phyloP scores from a whole-genome alignment of 2,329 filamentous ascomycete genomes.

The Raffaelea ambrosiae region DNA sequence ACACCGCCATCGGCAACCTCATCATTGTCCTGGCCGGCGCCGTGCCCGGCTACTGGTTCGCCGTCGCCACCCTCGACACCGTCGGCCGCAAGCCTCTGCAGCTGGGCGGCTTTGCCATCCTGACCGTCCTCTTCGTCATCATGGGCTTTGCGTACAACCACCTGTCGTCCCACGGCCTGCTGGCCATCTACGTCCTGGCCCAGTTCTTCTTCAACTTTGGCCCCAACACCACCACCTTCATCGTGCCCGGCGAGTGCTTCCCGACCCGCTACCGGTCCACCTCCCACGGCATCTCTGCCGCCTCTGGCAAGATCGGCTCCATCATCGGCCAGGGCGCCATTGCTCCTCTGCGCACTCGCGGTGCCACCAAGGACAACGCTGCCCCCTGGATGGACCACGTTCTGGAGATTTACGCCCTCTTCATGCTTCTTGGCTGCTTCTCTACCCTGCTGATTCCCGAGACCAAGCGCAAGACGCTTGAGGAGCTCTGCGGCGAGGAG shows the following conservation, averaged over 20 bases:
- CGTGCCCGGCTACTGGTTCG: constrained; percentile 78
- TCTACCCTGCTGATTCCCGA: constrained; percentile 65
- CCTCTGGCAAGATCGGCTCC: constrained; percentile 45
- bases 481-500: constrained; percentile 39
- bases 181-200: constrained; percentile 46
- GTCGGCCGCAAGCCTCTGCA: constrained; percentile 73
- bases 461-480: constrained; percentile 66
- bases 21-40: constrained; percentile 72
- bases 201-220: constrained; percentile 55
- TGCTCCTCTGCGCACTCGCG: constrained; percentile 39
- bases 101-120: constrained; percentile 51
- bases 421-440: constrained; percentile 66
- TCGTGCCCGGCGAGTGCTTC: constrained; percentile 49
- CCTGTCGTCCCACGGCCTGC: constrained; percentile 41
- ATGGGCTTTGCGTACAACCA: constrained; percentile 56
- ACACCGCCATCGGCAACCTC: constrained; percentile 69
- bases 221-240: constrained; percentile 49
- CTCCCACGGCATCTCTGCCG: constrained; percentile 49
- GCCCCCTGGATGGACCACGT: constrained; percentile 69
- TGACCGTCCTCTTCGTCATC: constrained; percentile 52
- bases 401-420: constrained; percentile 64
- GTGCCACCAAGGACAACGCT: constrained; percentile 27
- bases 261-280: constrained; percentile 49
- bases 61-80: constrained; percentile 60
- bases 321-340: constrained; percentile 52